Percentiles rank a stretch among this genome's conserved stretches.
These are phyloP conservation scores for Bipolaris gigantea DNA, from an alignment of 2,329 filamentous ascomycete genomes.

Conservation along the genomic window DNA sequence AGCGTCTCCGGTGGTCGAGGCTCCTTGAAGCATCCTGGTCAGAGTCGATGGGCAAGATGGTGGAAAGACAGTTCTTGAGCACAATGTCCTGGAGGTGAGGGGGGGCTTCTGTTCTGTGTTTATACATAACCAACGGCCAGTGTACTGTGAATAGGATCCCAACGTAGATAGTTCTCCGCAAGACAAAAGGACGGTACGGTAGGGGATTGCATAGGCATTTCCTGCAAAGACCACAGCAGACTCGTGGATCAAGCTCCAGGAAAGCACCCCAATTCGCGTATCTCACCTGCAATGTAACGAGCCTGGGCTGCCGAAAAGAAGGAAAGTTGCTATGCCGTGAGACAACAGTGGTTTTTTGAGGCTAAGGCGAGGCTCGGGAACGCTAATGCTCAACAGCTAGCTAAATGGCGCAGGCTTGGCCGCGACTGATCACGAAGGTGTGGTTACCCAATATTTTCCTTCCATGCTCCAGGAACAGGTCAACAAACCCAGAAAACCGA, in stretches of 20 bases:
- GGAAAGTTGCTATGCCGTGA: neutral
- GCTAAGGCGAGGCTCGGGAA: constrained; percentile 15
- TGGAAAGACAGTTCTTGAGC: neutral
- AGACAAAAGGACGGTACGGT: neutral
- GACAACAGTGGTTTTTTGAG: constrained; percentile 13
- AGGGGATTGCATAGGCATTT: neutral
- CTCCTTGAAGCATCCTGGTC: neutral
- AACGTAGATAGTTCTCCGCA: neutral
- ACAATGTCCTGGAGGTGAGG: constrained; percentile 2
- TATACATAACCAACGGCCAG: neutral
- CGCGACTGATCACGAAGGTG: constrained; percentile 16
- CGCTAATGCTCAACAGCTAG: constrained; percentile 17
- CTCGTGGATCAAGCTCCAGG: constrained; percentile 4
- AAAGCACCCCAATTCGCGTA: constrained; percentile 4
- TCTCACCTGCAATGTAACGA: constrained; percentile 10
- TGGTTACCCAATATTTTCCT: constrained; percentile 20
- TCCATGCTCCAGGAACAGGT: constrained; percentile 25
- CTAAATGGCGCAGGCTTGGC: constrained; percentile 23
- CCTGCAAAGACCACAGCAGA: constrained; percentile 9
- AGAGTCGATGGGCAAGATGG: neutral
- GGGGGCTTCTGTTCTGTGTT: neutral
- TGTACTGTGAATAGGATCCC: neutral
- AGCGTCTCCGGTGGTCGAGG: constrained; percentile 21
- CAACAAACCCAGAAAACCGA: constrained; percentile 29
- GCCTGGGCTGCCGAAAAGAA: constrained; percentile 2